Evolutionary conservation across 1,284 basidiomycete species (phyloP).

Genomic region (Cutaneotrichosporon sp.): DNA sequence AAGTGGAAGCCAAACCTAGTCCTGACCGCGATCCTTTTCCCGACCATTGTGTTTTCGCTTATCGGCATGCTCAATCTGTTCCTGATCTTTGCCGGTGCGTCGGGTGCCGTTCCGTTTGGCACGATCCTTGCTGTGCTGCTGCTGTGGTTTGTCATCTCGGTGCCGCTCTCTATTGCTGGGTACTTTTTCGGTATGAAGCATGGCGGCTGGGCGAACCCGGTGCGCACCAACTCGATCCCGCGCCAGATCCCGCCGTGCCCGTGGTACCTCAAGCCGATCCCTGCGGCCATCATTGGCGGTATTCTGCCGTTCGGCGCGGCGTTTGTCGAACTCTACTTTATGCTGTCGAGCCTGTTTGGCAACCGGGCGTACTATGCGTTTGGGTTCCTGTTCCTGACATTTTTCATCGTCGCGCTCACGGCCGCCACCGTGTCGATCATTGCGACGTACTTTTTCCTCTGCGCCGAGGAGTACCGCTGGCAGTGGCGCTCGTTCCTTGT

Average conservation of each 20-base stretch:
- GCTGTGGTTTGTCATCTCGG: slow-evolving; percentile 94
- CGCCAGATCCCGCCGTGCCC: slow-evolving; percentile 79
- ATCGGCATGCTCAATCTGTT: slow-evolving; percentile 84
- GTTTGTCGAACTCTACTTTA: slow-evolving; percentile 92
- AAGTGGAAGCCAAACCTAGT: slow-evolving; percentile 78
- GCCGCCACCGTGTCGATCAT: slow-evolving; percentile 85
- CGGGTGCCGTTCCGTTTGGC: slow-evolving; percentile 92
- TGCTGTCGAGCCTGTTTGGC: slow-evolving; percentile 87
- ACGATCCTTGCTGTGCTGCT: slow-evolving; percentile 83
- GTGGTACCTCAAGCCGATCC: slow-evolving; percentile 72
- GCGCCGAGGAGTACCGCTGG: slow-evolving; percentile 96
- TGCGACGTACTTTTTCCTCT: slow-evolving; percentile 87
- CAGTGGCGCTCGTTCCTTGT: slow-evolving; percentile 93
- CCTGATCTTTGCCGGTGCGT: slow-evolving; percentile 76
- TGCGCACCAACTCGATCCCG: slow-evolving; percentile 87
- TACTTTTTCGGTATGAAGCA: slow-evolving; percentile 72
- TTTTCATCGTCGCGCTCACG: slow-evolving; percentile 74
- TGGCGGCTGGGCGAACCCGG: slow-evolving; percentile 70
- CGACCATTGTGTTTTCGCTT: slow-evolving; percentile 72
- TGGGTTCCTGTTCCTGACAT: slow-evolving; percentile 88
- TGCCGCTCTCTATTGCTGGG: slow-evolving; percentile 60
- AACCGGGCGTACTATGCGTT: slow-evolving; percentile 92
- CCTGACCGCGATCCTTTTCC: slow-evolving; percentile 79
- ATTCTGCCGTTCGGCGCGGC: slow-evolving; percentile 92
- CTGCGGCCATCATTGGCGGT: slow-evolving; percentile 77